Conservation (phyloP, 2,329 filamentous ascomycete genomes). For the Penicillium sp. region DNA sequence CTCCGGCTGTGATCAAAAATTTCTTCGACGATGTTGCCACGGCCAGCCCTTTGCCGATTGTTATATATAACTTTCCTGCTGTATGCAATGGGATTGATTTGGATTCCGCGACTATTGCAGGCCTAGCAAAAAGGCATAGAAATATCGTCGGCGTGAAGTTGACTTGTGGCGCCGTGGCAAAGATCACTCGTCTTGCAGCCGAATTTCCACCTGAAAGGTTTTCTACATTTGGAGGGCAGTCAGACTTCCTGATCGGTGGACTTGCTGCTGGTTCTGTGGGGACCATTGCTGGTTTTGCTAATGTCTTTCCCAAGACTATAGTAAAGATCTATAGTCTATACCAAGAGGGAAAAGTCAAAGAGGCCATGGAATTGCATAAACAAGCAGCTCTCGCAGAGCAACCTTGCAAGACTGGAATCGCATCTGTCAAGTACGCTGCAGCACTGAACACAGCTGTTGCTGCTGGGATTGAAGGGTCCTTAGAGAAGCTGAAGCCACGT, state of each 20-base stretch:
- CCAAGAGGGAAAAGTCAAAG: conserved; percentile 58
- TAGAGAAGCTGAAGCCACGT: conserved; percentile 62
- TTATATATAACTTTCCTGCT: conserved; percentile 69
- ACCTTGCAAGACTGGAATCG: conserved; percentile 68
- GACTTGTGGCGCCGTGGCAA: conserved; percentile 68
- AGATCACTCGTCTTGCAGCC: conserved; percentile 62
- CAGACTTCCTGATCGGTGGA: conserved; percentile 61
- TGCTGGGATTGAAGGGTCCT: conserved; percentile 65
- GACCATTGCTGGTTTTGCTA: conserved; percentile 80
- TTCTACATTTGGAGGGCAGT: conserved; percentile 82
- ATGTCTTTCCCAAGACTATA: conserved; percentile 74
- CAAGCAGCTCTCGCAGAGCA: conserved; percentile 68
- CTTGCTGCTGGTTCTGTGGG: conserved; percentile 45
- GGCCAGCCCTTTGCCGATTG: conserved; percentile 48
- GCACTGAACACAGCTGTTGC: conserved; percentile 61
- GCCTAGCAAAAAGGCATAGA: conserved; percentile 52
- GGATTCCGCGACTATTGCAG: conserved; percentile 61
- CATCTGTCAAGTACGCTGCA: conserved; percentile 70
- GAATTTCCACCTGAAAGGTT: conserved; percentile 49
- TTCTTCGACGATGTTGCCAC: conserved; percentile 63
- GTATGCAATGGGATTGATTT: conserved; percentile 62
- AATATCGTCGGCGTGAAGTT: conserved; percentile 68
- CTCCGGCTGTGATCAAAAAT: conserved; percentile 57
- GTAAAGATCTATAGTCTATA: conserved; percentile 66
- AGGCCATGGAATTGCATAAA: conserved; percentile 65